Base-by-base conservation (phyloP, 2,329 filamentous ascomycete species). In the Chalaropsis thielavioides region DNA sequence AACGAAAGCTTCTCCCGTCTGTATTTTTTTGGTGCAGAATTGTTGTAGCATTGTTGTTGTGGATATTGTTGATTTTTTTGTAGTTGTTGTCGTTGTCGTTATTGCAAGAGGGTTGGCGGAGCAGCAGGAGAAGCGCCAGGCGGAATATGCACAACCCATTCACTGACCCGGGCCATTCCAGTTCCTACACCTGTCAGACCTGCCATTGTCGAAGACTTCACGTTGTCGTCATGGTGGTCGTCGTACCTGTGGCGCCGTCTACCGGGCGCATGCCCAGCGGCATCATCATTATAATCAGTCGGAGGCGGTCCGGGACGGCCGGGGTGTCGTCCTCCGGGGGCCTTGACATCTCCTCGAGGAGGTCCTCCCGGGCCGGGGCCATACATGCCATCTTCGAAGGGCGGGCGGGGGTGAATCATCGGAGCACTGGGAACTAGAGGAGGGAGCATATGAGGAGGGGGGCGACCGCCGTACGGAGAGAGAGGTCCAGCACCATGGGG, bases 71-170 rank as follows among this genome's bases (percentile, higher is more conserved):
- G 51, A 56, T 56, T 56, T 56, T 56, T 56, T 56, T 31, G 6
- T 31, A 31, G 51, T 31, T 56, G 24, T 44, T 43, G 43, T 46
- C 17, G 19, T 62, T 46, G 60, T 64, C 41, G 51, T 43, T 64
- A 41, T 64, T 51, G 62, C 51, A 58, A 41, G 27, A 38, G 62
- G 27, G 58, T 54, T 40, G 63, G 44, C 46, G 56, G 43, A 46
- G 63, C 61, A 46, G 49, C 72, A 49, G 76, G 74, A 51, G 76
- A 75, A 46, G 72, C 68, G 3, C 78, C 79, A 6, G 75, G 75
- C 67, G 76, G 74, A 17, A 82, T 77, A 71, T 78, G 79, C 49
- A 72, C 75, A 66, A 74, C 74, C 80, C 80, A 82, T 65, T 80
- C 77, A 54, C 72, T 73, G 19, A 82, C 79, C 6, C 80, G 74